These are phyloP conservation scores for Globisporangium paroecandrum DNA, from an alignment of 352 stramenopile species.

Conservation along the genomic window DNA sequence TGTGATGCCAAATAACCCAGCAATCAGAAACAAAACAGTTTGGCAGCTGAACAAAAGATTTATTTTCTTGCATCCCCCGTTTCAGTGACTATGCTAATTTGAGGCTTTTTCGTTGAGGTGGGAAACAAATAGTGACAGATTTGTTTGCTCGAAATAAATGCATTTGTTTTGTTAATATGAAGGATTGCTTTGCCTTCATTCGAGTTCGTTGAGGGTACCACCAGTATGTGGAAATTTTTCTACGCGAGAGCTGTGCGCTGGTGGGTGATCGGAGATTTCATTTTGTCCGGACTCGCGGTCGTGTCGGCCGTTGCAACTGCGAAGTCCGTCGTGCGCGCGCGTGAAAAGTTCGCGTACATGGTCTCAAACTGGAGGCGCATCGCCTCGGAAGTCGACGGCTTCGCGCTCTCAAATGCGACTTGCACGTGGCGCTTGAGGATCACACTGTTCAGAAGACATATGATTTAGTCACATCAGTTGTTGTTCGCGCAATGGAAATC, in stretches of 20 bases:
- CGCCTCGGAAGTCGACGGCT: conserved; percentile 64
- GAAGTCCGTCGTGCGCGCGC: conserved; percentile 69
- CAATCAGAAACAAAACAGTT: not conserved
- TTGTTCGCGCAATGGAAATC: no score
- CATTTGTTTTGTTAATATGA: no score
- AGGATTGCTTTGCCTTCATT: not conserved
- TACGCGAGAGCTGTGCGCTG: conserved; percentile 70
- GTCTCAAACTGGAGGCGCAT: conserved; percentile 60
- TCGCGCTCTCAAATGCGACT: conserved; percentile 56
- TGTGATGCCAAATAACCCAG: not conserved
- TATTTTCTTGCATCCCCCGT: not conserved
- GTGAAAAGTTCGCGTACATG: conserved; percentile 70
- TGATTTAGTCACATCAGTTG: not conserved
- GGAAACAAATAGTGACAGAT: not conserved
- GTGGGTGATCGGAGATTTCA: conserved; percentile 56
- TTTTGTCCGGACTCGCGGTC: conserved; percentile 35
- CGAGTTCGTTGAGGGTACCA: no score
- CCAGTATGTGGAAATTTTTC: not conserved
- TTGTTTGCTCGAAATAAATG: no score
- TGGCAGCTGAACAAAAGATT: no score
- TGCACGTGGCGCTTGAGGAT: conserved; percentile 61
- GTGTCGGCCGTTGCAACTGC: conserved; percentile 49
- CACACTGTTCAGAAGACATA: conserved; percentile 21
- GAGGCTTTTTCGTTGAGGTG: not conserved
- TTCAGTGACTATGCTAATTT: not conserved